Base-by-base conservation (phyloP, 192 early-diverging fungal species). In the Coemansia sp. region DNA sequence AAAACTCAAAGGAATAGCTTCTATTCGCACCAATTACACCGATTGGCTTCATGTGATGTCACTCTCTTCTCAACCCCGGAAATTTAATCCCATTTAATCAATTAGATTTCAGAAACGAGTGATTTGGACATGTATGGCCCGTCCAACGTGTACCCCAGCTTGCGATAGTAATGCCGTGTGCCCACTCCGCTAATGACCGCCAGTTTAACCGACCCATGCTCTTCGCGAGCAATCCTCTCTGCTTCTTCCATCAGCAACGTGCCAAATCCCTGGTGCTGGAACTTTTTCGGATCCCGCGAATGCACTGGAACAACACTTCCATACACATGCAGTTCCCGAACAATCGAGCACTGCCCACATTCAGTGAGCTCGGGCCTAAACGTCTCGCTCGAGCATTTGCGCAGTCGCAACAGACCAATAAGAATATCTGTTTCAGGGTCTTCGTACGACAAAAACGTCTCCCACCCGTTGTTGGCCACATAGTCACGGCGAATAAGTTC, bases 161-260 rank as follows among this genome's bases (percentile, higher is more conserved):
- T 97, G 17, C 90, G 89, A 73, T 99, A 99, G 73, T 99, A 99
- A 67, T 98, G 90, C 45, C 97, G 83, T 10, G 97, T 97, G 15
- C 97, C 97, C 5, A 99, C 93, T 24, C 97, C 96, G 62, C 94
- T 91, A 72, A 99, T 99, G 29, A 99, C 96, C 10, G 92, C 89
- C 45, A 99, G 67, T 72, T 99, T 99, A 43, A 88, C 86, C 70
- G 90, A 93, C 24, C 92, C 93, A 69, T 99, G 97, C 76, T 99
- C 97, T 56, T 98, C 94, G 47, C 91, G 82, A 11, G 97, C 95
- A 81, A 99, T 99, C 22, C 97, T 73, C 83, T 98, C 97, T 1
- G 97, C 97, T 77, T 99, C 97, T 64, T 99, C 97, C 97, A 99
- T 99, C 58, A 99, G 70, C 76, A 99, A 73, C 2, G 96, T 97